These are phyloP conservation scores for Haematococcus sp. DNA, from an alignment of 139 green algal species.

Conservation along the genomic window DNA sequence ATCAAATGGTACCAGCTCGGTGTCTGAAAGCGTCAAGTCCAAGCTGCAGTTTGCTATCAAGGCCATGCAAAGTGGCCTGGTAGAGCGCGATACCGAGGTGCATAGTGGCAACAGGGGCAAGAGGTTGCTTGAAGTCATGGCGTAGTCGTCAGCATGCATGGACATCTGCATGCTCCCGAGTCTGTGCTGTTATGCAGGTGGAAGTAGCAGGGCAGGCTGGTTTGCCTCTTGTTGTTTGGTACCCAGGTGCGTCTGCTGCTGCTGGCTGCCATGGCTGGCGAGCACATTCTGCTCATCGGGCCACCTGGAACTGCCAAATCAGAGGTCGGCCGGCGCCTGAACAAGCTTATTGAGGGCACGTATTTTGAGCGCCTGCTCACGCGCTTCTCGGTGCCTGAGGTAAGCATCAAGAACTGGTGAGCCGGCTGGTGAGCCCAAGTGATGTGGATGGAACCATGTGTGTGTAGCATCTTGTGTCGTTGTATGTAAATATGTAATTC, in stretches of 20 bases:
- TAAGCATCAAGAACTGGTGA: too few relatives aligned
- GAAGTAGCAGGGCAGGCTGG: too few relatives aligned
- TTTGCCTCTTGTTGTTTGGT: too few relatives aligned
- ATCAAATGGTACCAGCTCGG: neutral
- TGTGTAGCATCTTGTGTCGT: neutral
- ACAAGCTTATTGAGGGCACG: conserved; percentile 49
- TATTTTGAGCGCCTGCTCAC: conserved; percentile 95
- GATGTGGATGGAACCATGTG: neutral
- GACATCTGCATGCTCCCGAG: too few relatives aligned
- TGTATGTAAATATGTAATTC: conserved; percentile 3
- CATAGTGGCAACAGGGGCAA: neutral
- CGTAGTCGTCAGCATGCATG: too few relatives aligned
- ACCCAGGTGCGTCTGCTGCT: conserved; percentile 79
- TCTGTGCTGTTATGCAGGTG: too few relatives aligned
- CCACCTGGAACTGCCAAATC: conserved; percentile 88
- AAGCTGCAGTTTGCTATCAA: conserved; percentile 58
- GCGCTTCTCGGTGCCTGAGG: conserved; percentile 91
- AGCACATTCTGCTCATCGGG: conserved; percentile 89
- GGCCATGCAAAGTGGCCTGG: conserved; percentile 69
- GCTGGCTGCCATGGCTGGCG: conserved; percentile 82
- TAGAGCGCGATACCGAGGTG: conserved; percentile 86
- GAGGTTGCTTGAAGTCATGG: neutral
- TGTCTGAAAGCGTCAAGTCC: conserved; percentile 1
- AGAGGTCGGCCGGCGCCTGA: conserved; percentile 77
- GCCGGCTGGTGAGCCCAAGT: neutral